Percentiles rank a stretch among this genome's conserved stretches.
These are phyloP conservation scores for Clonostachys rosea DNA, from an alignment of 2,329 filamentous ascomycete genomes.

Conservation along the genomic window DNA sequence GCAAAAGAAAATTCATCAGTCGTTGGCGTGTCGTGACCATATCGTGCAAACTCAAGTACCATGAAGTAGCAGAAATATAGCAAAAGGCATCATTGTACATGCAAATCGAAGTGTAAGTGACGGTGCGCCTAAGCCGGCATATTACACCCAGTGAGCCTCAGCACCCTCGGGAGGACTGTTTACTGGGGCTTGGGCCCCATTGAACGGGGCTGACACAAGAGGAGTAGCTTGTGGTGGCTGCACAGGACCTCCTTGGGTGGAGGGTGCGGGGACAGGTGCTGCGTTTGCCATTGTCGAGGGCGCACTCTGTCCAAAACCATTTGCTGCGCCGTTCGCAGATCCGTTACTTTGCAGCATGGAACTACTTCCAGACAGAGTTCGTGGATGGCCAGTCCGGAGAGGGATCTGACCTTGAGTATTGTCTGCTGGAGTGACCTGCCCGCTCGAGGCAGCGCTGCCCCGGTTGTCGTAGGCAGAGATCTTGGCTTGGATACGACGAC, in stretches of 20 bases:
- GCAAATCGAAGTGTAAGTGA: conserved; percentile 11
- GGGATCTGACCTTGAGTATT: conserved; percentile 49
- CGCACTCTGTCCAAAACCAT: too few relatives aligned
- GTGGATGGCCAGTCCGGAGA: conserved; percentile 36
- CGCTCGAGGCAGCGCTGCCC: conserved; percentile 34
- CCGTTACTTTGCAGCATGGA: conserved; percentile 25
- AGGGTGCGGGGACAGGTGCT: not conserved
- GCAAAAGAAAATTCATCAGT: conserved; percentile 32
- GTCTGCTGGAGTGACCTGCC: conserved; percentile 48
- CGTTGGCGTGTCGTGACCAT: conserved; percentile 29
- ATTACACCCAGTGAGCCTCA: conserved; percentile 33
- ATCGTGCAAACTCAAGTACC: conserved; percentile 20
- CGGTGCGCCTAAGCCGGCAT: not conserved
- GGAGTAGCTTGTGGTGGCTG: too few relatives aligned
- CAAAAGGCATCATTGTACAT: conserved; percentile 20
- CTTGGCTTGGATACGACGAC: conserved; percentile 89
- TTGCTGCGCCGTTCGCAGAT: conserved; percentile 10
- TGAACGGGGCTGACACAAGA: conserved; percentile 6
- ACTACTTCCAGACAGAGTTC: conserved; percentile 32
- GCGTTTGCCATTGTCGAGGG: too few relatives aligned
- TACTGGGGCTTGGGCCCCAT: conserved; percentile 12
- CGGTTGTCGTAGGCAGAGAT: conserved; percentile 59
- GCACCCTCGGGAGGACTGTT: not conserved
- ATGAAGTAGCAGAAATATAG: conserved; percentile 11
- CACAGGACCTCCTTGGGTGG: too few relatives aligned